Percentiles rank a stretch among this genome's conserved stretches.
These are phyloP conservation scores for Entonaema liquescens DNA, from an alignment of 495 filamentous ascomycete species.

Conservation along the genomic window DNA sequence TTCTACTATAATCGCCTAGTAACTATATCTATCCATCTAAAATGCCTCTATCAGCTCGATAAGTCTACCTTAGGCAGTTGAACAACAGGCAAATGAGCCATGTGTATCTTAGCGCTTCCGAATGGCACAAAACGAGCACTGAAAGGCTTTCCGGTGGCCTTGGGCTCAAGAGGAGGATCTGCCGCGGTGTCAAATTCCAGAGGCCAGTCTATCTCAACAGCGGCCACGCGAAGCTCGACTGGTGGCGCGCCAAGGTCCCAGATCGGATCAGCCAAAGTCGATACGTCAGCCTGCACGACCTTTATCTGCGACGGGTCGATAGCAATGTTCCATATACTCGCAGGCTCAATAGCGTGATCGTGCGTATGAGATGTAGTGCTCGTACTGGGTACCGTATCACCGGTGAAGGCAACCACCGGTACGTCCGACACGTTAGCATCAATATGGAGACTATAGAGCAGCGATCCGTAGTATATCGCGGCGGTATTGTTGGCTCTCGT, in stretches of 20 bases:
- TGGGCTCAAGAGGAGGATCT: slow-evolving; percentile 50
- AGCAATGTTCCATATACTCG: slow-evolving; percentile 59
- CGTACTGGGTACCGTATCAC: slow-evolving; percentile 15
- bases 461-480: slow-evolving; percentile 62
- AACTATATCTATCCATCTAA: slow-evolving; percentile 8
- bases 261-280: slow-evolving; percentile 55
- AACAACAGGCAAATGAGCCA: slow-evolving; percentile 62
- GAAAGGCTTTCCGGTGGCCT: slow-evolving; percentile 46
- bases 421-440: slow-evolving; percentile 38
- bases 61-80: slow-evolving; percentile 36
- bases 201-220: slow-evolving; percentile 63
- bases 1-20: slow-evolving; percentile 13
- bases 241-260: slow-evolving; percentile 60
- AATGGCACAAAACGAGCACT: slow-evolving; percentile 62
- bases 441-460: slow-evolving; percentile 64
- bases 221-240: slow-evolving; percentile 57
- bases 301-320: slow-evolving; percentile 56
- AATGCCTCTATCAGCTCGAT: slow-evolving; percentile 13
- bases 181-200: slow-evolving; percentile 56
- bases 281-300: slow-evolving; percentile 37
- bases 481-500: slow-evolving; percentile 63
- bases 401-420: slow-evolving; percentile 23
- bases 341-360: slow-evolving; percentile 45
- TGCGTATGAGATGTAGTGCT: slow-evolving; percentile 41
- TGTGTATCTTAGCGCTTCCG: slow-evolving; percentile 66